phyloP scores from a whole-genome alignment of 202 grass and related monocot species.

The Digitaria exilis region DNA sequence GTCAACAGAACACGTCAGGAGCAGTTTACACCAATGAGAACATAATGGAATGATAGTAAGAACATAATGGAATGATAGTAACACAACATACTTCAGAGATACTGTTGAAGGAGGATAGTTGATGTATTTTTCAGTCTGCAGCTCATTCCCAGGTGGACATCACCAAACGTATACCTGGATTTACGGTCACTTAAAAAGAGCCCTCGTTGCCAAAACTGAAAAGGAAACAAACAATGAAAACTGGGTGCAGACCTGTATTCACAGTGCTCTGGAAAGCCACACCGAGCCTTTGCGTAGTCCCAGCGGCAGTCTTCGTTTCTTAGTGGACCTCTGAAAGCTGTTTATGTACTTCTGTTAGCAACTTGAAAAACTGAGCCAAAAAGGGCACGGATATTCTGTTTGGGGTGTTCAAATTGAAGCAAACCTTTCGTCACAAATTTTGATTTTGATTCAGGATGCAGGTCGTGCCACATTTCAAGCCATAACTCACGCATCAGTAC shows the following conservation, averaged over 20 bases:
- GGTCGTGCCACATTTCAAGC: conserved; percentile 99
- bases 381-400: neutral
- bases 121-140: conserved; percentile 83
- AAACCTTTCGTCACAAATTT: conserved; percentile 97
- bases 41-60: too few species aligned
- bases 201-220: conserved; percentile 16
- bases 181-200: conserved; percentile 16
- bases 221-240: neutral
- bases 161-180: conserved; percentile 81
- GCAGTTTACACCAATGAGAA: conserved; percentile 14
- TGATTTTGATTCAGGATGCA: conserved; percentile 80
- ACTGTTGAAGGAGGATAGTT: conserved; percentile 63
- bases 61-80: neutral
- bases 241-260: conserved; percentile 75
- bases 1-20: conserved; percentile 16
- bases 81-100: conserved; percentile 53
- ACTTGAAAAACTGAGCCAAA: conserved; percentile 13
- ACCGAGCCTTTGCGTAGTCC: conserved; percentile 96
- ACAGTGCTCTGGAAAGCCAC: conserved; percentile 84
- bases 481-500: conserved; percentile 95
- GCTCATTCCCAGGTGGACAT: conserved; percentile 93
- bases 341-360: conserved; percentile 40
- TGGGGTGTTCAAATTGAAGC: conserved; percentile 11
- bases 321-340: conserved; percentile 74
- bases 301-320: conserved; percentile 90